These are phyloP conservation scores for Fusarium pseudonygamai DNA, from an alignment of 2,329 filamentous ascomycete genomes.

Conservation along the genomic window DNA sequence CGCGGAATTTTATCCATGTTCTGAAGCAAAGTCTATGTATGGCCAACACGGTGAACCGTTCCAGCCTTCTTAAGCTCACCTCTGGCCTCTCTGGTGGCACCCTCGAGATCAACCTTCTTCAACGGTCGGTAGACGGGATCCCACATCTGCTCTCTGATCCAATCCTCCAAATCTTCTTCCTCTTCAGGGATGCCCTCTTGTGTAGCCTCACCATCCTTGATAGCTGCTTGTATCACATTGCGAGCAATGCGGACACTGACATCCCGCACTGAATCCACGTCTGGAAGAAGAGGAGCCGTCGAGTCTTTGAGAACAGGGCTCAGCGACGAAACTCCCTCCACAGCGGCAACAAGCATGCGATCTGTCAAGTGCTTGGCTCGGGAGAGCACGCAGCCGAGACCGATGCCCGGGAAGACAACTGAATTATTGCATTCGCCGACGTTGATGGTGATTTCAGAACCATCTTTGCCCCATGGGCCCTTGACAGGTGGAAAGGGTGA, in stretches of 20 bases:
- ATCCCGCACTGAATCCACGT: constrained; percentile 76
- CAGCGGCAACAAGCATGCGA: constrained; percentile 83
- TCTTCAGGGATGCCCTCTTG: constrained; percentile 70
- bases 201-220: constrained; percentile 74
- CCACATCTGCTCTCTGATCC: constrained; percentile 86
- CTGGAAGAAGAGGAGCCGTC: constrained; percentile 75
- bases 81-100: constrained; percentile 66
- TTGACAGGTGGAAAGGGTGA: constrained; percentile 82
- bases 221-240: constrained; percentile 76
- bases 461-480: constrained; percentile 61
- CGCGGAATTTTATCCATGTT: background rate
- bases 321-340: constrained; percentile 74
- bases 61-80: constrained; percentile 47
- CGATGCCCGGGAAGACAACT: constrained; percentile 86
- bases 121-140: constrained; percentile 73
- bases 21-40: constrained; percentile 1
- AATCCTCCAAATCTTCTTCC: constrained; percentile 68
- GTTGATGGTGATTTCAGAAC: constrained; percentile 55
- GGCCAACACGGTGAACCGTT: constrained; percentile 38
- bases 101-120: constrained; percentile 61
- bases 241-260: constrained; percentile 82
- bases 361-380: constrained; percentile 75
- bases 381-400: constrained; percentile 78
- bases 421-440: constrained; percentile 89
- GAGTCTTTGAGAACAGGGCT: constrained; percentile 74